Conservation (phyloP, 192 early-diverging fungal genomes). For the Coemansia guatemalensis region DNA sequence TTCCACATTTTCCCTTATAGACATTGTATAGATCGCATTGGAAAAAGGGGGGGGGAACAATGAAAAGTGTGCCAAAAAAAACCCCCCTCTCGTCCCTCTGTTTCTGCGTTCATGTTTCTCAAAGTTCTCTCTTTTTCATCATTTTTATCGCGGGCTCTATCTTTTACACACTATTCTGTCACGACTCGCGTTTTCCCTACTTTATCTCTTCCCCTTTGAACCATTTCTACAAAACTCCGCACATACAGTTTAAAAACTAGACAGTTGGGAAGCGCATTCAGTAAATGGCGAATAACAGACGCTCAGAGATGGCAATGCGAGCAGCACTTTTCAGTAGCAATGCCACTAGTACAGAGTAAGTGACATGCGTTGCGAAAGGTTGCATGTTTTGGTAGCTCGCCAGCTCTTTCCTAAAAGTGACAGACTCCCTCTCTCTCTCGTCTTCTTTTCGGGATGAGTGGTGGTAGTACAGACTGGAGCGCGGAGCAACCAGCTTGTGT, state of each 20-base stretch:
- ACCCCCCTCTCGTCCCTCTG: too few relatives aligned
- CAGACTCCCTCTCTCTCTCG: too few relatives aligned
- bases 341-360: conserved; percentile 42
- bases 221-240: background rate
- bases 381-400: background rate
- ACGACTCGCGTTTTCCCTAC: background rate
- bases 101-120: too few relatives aligned
- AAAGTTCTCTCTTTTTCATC: too few relatives aligned
- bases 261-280: background rate
- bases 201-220: conserved; percentile 2
- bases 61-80: too few relatives aligned
- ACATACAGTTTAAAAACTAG: background rate
- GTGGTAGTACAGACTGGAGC: too few relatives aligned
- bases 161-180: background rate
- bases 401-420: background rate
- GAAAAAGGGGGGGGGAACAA: too few relatives aligned
- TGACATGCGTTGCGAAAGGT: background rate
- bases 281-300: conserved; percentile 35
- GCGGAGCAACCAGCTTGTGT: too few relatives aligned
- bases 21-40: too few relatives aligned
- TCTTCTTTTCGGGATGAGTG: too few relatives aligned
- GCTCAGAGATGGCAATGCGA: conserved; percentile 53
- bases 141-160: background rate
- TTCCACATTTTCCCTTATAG: too few relatives aligned
- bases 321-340: conserved; percentile 46